Evolutionary conservation across 305 asterid genomes (phyloP).

Genomic region (Fraxinus angustifolia): DNA sequence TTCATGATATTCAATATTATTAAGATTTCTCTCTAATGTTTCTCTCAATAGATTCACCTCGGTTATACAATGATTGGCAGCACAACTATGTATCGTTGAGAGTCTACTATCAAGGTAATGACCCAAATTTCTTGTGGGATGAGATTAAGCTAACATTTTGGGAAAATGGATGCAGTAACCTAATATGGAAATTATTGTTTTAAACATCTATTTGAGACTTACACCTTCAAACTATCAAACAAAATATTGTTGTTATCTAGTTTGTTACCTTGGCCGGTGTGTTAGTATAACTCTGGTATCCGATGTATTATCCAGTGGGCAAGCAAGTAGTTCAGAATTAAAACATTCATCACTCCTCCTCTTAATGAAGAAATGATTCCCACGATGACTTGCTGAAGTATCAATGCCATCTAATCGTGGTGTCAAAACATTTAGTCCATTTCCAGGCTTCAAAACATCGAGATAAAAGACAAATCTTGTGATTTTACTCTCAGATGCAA

Average conservation of each 20-base stretch:
- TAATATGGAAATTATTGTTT: background rate
- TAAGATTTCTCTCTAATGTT: background rate
- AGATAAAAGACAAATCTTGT: constrained; percentile 82
- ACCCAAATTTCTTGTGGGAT: background rate
- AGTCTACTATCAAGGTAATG: background rate
- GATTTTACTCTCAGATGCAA: constrained; percentile 76
- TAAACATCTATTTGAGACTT: background rate
- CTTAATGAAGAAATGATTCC: constrained; percentile 75
- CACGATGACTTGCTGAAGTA: constrained; percentile 86
- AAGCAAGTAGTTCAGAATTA: constrained; percentile 79
- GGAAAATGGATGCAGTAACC: background rate
- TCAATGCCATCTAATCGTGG: constrained; percentile 72
- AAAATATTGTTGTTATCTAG: background rate
- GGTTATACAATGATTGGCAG: background rate
- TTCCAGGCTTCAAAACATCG: constrained; percentile 63
- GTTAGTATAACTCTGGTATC: constrained; percentile 64
- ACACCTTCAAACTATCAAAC: background rate
- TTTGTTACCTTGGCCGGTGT: constrained; percentile 74
- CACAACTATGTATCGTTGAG: background rate
- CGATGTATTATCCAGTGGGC: constrained; percentile 69
- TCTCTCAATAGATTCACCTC: background rate
- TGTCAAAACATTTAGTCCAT: constrained; percentile 63
- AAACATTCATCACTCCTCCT: constrained; percentile 78
- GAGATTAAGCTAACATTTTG: background rate
- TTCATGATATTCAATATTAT: background rate